Base-by-base conservation (phyloP, 805 yeast species). In the Maudiozyma turicensis region DNA sequence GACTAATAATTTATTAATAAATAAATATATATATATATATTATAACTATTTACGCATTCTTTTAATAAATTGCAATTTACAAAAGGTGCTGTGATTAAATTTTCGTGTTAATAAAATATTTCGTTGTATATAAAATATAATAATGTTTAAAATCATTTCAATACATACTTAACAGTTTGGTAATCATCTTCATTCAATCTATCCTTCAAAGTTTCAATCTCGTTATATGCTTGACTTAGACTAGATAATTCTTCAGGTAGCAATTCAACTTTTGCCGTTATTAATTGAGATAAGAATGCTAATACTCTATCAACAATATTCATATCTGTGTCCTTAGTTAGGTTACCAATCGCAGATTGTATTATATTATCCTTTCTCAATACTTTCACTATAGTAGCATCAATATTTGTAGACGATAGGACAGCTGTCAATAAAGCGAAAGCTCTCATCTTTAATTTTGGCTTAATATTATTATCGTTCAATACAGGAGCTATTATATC, bases 351-450 rank as follows among this genome's bases (percentile, higher is more conserved):
- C 8, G 66, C 55, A 3, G 60, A 42, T 7, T 57, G 52, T 9
- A 70, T 53, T 11, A 60, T 57, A 39, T 56, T 55, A 42, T 63
- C 63, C 13, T 56, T 52, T 30, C 84, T 63, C 39, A 73, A 68
- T 5, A 60, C 53, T 32, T 65, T 59, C 10, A 64, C 49, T 31
- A 65, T 43, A 39, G 72, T 70, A 10, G 72, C 73, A 9, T 66
- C 62, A 39, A 71, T 67, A 14, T 73, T 59, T 3, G 76, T 80
- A 2, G 80, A 74, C 8, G 85, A 75, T 35, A 84, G 61, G 13
- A 82, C 65, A 1, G 89, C 78, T n/a, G 81, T 73, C 3, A 82
- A 54, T 46, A 82, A 58, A 9, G 86, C 80, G 40, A 83, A 68
- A 0, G 74, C 62, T 63, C 88, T 74, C 49, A 82, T 63, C 50